Base-by-base conservation (phyloP, 371 early-diverging fungal species). In the Mucor indicus region DNA sequence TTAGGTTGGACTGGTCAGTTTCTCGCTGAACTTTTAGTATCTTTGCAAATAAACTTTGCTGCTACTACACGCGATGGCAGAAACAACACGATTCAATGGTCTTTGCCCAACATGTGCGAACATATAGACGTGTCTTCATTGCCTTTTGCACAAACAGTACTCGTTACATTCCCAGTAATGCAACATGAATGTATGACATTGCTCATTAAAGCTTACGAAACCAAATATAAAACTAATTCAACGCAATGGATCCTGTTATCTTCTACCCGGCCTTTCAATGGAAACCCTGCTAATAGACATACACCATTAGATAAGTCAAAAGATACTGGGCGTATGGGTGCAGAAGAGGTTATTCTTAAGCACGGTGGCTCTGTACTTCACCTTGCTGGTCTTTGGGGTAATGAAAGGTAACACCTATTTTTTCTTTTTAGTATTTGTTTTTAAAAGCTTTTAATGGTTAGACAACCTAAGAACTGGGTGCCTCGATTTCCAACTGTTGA, bases 1-100 rank as follows among this genome's bases (percentile, higher is more conserved):
- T 36, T 68, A 3, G 75, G 75, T 15, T 75, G 75, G 75, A 68
- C 71, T n/a, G 75, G 75, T 6, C 63, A 63, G 23, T 75, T 75
- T 36, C 44, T 75, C 6, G 49, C 55, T 13, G 62, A 61, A 6
- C 50, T 68, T 0, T 20, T 70, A 13, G 24, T 50, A 0, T 54
- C 58, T 2, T 33, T 48, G 13, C 39, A 62, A 4, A 10, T 70
- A 10, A 36, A 55, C 10, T 71, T 53, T 64, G 66, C 69, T n/a
- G 66, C 69, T 1, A 70, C 75, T 1, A 70, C 75, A 11, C 71
- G 75, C 32, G 74, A 73, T 44, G 74, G 74, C 4, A 62, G 74
- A 27, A 44, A 67, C 17, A 43, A 49, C 27, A 68, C 75, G 0
- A 64, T 75, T 32, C n/a, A 43, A 12, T 75, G 75, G 75, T 40